phyloP scores from a whole-genome alignment of 148 eudicot genomes.

The Chenopodium quinoa region DNA sequence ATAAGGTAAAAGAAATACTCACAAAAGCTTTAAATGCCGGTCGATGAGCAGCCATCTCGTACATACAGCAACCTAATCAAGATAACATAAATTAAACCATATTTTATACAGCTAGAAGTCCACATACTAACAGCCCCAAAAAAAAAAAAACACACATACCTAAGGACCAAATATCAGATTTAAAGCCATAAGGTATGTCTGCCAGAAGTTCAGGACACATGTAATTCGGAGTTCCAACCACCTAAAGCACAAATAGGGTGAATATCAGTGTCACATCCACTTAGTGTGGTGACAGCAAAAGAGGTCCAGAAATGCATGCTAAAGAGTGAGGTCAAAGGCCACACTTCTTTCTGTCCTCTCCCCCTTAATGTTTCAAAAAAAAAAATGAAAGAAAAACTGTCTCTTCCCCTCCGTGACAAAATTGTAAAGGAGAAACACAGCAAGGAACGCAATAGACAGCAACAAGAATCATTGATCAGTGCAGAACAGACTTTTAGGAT shows the following conservation, averaged over 20 bases:
- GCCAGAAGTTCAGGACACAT: conserved; percentile 99
- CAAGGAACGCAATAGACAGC: not conserved
- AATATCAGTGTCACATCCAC: conserved; percentile 18
- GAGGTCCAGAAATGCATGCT: not conserved
- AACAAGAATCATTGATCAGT: not conserved
- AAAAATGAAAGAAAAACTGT: not conserved
- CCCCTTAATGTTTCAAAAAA: not conserved
- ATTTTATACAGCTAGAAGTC: not conserved
- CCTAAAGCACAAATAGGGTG: conserved; percentile 44
- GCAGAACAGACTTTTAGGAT: not conserved
- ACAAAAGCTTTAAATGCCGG: conserved; percentile 99
- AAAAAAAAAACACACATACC: conserved; percentile 42
- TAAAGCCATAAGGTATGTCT: conserved; percentile 98
- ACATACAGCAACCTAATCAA: conserved; percentile 88
- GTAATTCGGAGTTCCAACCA: conserved; percentile 99
- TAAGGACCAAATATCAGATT: conserved; percentile 98
- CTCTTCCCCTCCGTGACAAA: not conserved
- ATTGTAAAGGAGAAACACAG: not conserved
- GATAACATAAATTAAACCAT: conserved; percentile 21
- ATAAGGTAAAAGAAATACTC: conserved; percentile 28
- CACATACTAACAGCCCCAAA: conserved; percentile 5
- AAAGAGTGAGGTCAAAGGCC: not conserved
- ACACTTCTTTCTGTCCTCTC: not conserved
- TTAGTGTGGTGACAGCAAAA: not conserved
- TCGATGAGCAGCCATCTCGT: conserved; percentile 98